These are phyloP conservation scores for Tolypocladium capitatum DNA, from an alignment of 2,329 filamentous ascomycete genomes.

Conservation along the genomic window DNA sequence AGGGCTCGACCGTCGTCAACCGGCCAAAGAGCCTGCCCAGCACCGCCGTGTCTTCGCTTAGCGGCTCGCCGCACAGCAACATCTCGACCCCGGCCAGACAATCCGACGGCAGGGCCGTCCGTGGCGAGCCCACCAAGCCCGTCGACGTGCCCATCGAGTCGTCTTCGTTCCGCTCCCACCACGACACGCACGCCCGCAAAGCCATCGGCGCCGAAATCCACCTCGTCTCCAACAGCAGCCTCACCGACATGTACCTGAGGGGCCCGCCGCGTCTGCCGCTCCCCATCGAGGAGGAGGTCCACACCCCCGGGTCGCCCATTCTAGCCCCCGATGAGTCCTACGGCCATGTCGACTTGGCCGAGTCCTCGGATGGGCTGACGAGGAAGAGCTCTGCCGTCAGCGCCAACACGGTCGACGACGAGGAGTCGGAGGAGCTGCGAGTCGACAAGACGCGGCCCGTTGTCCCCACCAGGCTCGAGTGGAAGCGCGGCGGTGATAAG, in stretches of 20 bases:
- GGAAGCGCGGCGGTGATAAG: slow-evolving; percentile 71
- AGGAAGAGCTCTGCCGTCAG: slow-evolving; percentile 46
- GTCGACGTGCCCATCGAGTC: slow-evolving; percentile 40
- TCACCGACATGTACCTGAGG: slow-evolving; percentile 50
- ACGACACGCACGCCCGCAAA: slow-evolving; percentile 20
- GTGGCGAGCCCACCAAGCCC: slow-evolving; percentile 36
- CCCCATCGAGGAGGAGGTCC: slow-evolving; percentile 83
- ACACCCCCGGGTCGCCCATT: slow-evolving; percentile 83
- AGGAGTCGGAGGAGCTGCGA: slow-evolving; percentile 62
- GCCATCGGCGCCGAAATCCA: slow-evolving; percentile 24
- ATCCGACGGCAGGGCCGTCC: slow-evolving; percentile 12
- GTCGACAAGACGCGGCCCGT: slow-evolving; percentile 64
- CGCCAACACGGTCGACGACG: slow-evolving; percentile 59
- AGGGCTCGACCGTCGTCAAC: slow-evolving; percentile 39
- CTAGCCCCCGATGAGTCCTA: slow-evolving; percentile 54
- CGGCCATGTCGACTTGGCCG: slow-evolving; percentile 35
- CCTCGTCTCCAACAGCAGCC: slow-evolving; percentile 39
- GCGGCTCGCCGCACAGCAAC: slow-evolving; percentile 30
- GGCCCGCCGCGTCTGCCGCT: slow-evolving; percentile 82
- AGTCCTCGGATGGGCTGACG: slow-evolving; percentile 34
- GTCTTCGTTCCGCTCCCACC: slow-evolving; percentile 23
- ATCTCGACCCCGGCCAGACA: slow-evolving; percentile 15
- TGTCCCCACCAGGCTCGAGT: slow-evolving; percentile 76
- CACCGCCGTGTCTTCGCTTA: slow-evolving; percentile 35
- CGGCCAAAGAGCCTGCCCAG: slow-evolving; percentile 33